A percentile compares a stretch with the other conserved stretches of the same genome.
These are phyloP conservation scores for Zoysia japonica DNA, from an alignment of 176 grass and related monocot genomes.

Conservation along the genomic window DNA sequence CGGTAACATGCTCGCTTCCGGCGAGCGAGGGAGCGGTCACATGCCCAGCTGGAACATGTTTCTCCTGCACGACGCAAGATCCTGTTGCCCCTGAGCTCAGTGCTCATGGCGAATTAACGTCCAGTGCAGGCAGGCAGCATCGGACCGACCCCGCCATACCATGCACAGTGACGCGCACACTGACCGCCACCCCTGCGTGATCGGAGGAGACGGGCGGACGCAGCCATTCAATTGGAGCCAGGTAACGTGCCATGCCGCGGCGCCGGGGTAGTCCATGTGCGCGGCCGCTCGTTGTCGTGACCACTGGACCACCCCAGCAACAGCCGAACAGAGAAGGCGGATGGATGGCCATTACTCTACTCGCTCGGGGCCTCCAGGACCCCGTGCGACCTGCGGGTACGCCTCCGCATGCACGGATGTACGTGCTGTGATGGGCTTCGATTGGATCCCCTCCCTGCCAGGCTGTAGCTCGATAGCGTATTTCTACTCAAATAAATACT, in stretches of 20 bases:
- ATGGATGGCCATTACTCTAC: background rate
- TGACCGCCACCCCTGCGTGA: background rate
- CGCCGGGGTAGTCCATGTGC: conserved; percentile 29
- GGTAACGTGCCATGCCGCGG: background rate
- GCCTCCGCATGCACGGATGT: conserved; percentile 42
- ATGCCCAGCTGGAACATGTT: no score
- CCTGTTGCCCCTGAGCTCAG: no score
- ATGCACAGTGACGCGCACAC: background rate
- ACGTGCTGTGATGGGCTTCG: background rate
- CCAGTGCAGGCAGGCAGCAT: no score
- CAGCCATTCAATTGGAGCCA: background rate
- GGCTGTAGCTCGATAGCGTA: background rate
- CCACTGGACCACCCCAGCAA: background rate
- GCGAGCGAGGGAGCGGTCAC: no score
- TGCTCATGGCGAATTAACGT: no score
- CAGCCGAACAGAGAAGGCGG: background rate
- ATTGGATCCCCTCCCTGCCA: background rate
- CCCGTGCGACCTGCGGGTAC: conserved; percentile 7
- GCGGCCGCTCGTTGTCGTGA: conserved; percentile 6
- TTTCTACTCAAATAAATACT: no score
- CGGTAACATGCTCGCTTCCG: no score
- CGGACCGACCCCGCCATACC: no score
- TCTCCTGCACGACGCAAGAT: no score
- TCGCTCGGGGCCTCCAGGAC: no score
- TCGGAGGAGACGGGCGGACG: background rate